Base-by-base conservation (phyloP, 2,329 filamentous ascomycete species). In the Pestalotiopsis sp. region DNA sequence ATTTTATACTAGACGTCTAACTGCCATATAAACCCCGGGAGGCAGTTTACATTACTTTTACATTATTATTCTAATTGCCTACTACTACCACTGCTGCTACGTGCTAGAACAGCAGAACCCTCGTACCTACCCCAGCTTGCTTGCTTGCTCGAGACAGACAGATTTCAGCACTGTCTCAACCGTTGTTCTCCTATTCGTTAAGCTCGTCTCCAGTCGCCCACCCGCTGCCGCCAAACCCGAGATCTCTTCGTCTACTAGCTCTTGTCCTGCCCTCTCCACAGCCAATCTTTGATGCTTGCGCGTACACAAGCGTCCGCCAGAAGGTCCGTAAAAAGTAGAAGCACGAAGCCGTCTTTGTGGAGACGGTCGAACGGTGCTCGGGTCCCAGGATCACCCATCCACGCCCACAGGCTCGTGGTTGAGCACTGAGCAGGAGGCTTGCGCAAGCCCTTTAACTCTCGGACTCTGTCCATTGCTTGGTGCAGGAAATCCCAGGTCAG, bases 181-280 rank as follows among this genome's bases (percentile, higher is more conserved):
- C 14, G 61, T 49, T 52, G 39, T 23, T 64, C 57, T 59, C 57
- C 57, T 65, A n/a, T 41, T 60, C 45, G 20, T 66, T 60, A 36
- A 60, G 39, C 65, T 45, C 36, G 55, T 66, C 65, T 31, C 65
- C 45, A n/a, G n/a, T 25, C 45, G 65, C 36, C 65, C 49, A 66
- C 65, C n/a, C 49, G 31, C 58, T 66, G 65, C 57, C 65, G 52
- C 65, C 52, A 45, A 57, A 58, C 64, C 45, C 64, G 49, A 59
- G 64, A 57, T 66, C 64, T 23, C 64, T 27, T 57, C 25, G 27
- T 45, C 49, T 52, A 52, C 63, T 49, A 52, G 38, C 41, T 60
- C 31, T 55, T 60, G 25, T 39, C 36, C 25, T 17, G 27, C 27
- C 59, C 25, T 62, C 59, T 62, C 59, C 59, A 62, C 59, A 38